Base-by-base conservation (phyloP, 1,284 basidiomycete species). In the Pascua sp. region DNA sequence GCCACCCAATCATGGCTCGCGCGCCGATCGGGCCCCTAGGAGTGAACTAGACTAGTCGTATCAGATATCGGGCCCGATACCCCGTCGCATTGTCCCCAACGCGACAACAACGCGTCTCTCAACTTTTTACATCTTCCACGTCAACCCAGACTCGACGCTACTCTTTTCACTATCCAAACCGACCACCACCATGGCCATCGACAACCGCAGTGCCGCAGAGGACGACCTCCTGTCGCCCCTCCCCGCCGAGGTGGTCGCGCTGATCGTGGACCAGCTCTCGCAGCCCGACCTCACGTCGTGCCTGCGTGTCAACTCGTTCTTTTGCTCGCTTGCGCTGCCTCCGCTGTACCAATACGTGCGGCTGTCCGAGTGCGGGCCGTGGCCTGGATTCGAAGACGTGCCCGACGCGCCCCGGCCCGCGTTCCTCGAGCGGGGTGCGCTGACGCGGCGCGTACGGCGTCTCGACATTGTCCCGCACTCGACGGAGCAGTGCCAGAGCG, bases 321-420 rank as follows among this genome's bases (percentile, higher is more conserved):
- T 51, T 10, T 52, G 50, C 53, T 38, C 42, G 10, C 37, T 59
- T 8, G 38, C 46, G 37, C 53, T 59, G 8, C 57, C 57, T 2
- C 17, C 55, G 2, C 53, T 59, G 4, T 49, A 59, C 37, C 11
- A 36, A 13, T 46, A 40, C 24, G 41, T 59, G 8, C 49, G 38
- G 4, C 46, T 58, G n/a, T 15, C 17, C 48, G 48, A 54, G 18
- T 42, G 36, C 11, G 47, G 51, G 13, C 48, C 56, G 16, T 57
- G 56, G 56, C 56, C 56, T 2, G 12, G 17, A 7, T 57, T 53
- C 42, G 51, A 53, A 15, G 52, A 53, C 47, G n/a, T 32, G 15
- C 16, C 53, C 17, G 5, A 13, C 16, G 5, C 7, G 24, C 2
- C 42, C 32, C 43, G 51, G 18, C 57, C 52, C 8, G 8, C 8